Conservation (phyloP, 805 yeast species). For the Nematodospora valgi region DNA sequence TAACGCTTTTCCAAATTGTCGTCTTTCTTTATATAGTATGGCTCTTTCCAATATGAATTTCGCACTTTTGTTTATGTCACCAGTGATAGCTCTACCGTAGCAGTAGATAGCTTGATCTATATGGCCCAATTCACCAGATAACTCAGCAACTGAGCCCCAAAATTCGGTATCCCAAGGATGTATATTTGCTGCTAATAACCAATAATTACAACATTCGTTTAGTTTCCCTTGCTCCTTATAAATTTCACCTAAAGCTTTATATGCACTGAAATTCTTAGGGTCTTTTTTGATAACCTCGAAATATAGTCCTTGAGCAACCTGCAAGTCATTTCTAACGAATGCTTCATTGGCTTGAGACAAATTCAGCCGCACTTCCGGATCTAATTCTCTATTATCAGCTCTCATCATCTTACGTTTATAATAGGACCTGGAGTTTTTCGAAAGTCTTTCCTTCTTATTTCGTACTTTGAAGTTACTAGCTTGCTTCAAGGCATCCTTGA, state of each 20-base stretch:
- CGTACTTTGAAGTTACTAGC: constrained; percentile 62
- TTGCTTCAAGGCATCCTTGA: constrained; percentile 62
- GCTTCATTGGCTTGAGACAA: constrained; percentile 78
- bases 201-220: constrained; percentile 71
- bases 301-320: constrained; percentile 56
- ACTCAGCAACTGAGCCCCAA: constrained; percentile 75
- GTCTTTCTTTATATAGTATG: constrained; percentile 59
- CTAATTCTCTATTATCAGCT: constrained; percentile 42
- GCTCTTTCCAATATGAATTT: constrained; percentile 64
- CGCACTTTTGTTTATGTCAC: constrained; percentile 24
- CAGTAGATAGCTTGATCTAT: constrained; percentile 76
- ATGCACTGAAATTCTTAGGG: constrained; percentile 76
- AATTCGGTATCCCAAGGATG: constrained; percentile 72
- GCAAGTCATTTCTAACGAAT: constrained; percentile 62
- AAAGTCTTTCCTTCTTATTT: constrained; percentile 26
- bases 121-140: constrained; percentile 63
- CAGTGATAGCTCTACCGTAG: constrained; percentile 42
- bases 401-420: constrained; percentile 35
- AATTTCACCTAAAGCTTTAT: constrained; percentile 84
- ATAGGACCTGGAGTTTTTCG: constrained; percentile 32
- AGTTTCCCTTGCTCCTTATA: constrained; percentile 62
- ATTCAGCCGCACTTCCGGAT: constrained; percentile 68
- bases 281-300: constrained; percentile 74
- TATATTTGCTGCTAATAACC: constrained; percentile 80
- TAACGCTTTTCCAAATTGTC: constrained; percentile 66